phyloP scores from a whole-genome alignment of 345 rosid genomes.

The Murraya paniculata region DNA sequence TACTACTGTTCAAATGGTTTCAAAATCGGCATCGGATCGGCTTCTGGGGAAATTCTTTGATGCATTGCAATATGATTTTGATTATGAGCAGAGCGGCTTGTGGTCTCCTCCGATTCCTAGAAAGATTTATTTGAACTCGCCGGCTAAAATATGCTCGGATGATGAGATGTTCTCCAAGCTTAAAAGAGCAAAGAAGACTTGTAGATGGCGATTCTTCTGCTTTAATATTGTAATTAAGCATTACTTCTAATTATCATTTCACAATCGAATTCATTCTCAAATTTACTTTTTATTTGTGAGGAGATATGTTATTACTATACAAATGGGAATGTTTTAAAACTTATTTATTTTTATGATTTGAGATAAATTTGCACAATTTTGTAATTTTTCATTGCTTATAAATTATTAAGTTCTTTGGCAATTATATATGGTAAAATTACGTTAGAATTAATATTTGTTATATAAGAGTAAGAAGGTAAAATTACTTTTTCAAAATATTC shows the following conservation, averaged over 20 bases:
- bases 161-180: not conserved
- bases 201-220: constrained; percentile 10
- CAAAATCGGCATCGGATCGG: constrained; percentile 24
- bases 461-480: not conserved
- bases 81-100: constrained; percentile 37
- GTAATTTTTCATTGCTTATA: not conserved
- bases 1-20: constrained; percentile 24
- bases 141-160: constrained; percentile 5
- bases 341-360: not conserved
- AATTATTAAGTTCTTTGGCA: not conserved
- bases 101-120: constrained; percentile 39
- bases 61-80: constrained; percentile 36
- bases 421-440: not conserved
- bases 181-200: constrained; percentile 22
- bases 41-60: constrained; percentile 40
- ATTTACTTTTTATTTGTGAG: not conserved
- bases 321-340: not conserved
- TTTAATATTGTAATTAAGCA: constrained; percentile 3
- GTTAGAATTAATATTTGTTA: not conserved
- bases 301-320: not conserved
- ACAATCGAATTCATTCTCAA: not conserved
- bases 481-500: too few species aligned
- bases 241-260: not conserved
- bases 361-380: not conserved
- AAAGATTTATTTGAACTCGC: constrained; percentile 27